Percentiles rank a stretch among this genome's conserved stretches.
Evolutionary conservation across 2,329 filamentous ascomycete genomes (phyloP).

Genomic region (Diaporthe vaccinii): DNA sequence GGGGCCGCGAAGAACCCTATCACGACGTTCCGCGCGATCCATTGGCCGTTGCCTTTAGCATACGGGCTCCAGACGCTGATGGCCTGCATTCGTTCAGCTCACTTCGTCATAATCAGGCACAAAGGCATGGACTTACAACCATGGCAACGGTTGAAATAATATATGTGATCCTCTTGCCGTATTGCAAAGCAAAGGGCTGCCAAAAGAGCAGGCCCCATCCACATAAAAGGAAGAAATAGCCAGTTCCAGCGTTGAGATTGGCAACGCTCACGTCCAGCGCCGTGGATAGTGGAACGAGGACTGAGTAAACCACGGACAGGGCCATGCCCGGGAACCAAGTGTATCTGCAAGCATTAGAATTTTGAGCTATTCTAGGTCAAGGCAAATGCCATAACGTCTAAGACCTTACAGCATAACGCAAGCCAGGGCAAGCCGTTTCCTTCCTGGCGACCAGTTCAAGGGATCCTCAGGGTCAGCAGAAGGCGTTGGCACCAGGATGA

Average conservation of each 20-base stretch:
- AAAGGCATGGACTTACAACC: constrained; percentile 31
- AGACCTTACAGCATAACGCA: constrained; percentile 45
- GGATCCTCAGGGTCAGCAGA: constrained; percentile 57
- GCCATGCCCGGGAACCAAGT: constrained; percentile 42
- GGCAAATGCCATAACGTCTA: neutral
- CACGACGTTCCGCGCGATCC: constrained; percentile 54
- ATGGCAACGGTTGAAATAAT: constrained; percentile 41
- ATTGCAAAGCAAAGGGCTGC: constrained; percentile 61
- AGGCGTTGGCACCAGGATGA: constrained; percentile 57
- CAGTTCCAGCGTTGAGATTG: constrained; percentile 46
- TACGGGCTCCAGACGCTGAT: constrained; percentile 42
- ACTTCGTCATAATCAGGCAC: neutral
- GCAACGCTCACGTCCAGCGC: constrained; percentile 41
- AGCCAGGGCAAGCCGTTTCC: constrained; percentile 42
- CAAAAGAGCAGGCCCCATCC: constrained; percentile 61
- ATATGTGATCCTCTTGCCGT: constrained; percentile 50
- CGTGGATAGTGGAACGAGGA: constrained; percentile 36
- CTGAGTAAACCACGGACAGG: constrained; percentile 40
- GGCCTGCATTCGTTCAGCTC: constrained; percentile 21
- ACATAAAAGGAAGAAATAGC: constrained; percentile 55
- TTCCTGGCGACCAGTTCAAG: constrained; percentile 51
- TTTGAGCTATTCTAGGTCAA: neutral
- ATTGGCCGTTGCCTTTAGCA: constrained; percentile 50
- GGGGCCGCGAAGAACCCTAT: constrained; percentile 56
- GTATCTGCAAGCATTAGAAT: constrained; percentile 32